Evolutionary conservation across 129 eudicot species (phyloP), one percentile per base, ranked within the genome.

Genomic region (Gnaphalium uliginosum): DNA sequence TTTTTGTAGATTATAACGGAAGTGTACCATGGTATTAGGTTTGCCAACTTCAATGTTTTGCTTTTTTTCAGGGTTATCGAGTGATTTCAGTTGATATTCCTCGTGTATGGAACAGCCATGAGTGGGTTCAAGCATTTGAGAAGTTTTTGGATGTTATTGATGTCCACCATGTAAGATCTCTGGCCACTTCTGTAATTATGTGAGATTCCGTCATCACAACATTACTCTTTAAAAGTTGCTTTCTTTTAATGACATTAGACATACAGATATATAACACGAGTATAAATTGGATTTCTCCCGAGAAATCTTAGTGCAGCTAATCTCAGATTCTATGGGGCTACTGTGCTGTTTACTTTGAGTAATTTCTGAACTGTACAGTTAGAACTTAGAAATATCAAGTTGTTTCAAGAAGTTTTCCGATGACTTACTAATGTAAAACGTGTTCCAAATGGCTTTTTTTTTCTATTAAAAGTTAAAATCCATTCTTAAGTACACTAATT

Each of bases 101-200:
- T 2, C 89, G 89, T 50, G 96, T 89, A 73, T 94, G 99, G 97
- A 94, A 83, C 77, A 85, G 87, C 75, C 86, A 85, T 5, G 99
- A 94, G 78, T 94, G 99, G 99, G 86, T 94, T 76, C 99, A 94
- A 82, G 83, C 96, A 37, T 94, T 94, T 85, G 99, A 94, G 84
- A 94, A 94, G 88, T 94, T 94, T 85, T 81, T 94, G 83, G 99
- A 94, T 82, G 87, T 83, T 64, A 86, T 94, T 69, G 92, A 94
- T 35, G 93, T 94, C 79, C 99, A 94, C 82, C 97, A 86, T 87
- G 99, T 94, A 94, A 89, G 97, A 67, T 76, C 74, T 65, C 58
- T 8, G 14, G 32, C 54, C 53, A 32, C 37, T 62, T 69, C 63
- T 22, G 43, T 8, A 15, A 62, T 43, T 73, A 0, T 27, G 33